phyloP scores from a whole-genome alignment of 441 rosid genomes.

The Syzygium syzygioides region DNA sequence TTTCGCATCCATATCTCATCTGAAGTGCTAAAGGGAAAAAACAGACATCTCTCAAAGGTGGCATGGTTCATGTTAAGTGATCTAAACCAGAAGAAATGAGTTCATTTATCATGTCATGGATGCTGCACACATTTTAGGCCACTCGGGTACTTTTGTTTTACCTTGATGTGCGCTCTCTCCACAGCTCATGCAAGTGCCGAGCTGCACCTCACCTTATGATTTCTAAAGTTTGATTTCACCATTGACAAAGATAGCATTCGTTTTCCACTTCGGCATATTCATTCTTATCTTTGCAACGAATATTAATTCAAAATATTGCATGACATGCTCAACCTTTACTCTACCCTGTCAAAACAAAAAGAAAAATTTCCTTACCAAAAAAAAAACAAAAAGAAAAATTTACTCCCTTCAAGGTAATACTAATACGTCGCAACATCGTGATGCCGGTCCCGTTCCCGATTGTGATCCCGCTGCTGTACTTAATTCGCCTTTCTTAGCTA shows the following conservation, averaged over 20 bases:
- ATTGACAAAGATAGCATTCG: neutral
- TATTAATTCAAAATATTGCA: neutral
- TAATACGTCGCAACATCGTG: neutral
- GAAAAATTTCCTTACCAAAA: neutral
- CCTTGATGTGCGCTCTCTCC: neutral
- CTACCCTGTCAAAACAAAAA: neutral
- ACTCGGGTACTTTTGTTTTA: neutral
- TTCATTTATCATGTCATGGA: neutral
- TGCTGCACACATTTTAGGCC: neutral
- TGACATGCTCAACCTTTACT: neutral
- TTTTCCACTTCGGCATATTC: neutral
- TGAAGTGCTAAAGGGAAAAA: neutral
- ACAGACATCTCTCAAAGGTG: neutral
- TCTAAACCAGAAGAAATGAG: neutral
- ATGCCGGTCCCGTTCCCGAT: neutral
- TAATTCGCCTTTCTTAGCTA: neutral
- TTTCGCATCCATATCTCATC: slow-evolving; percentile 12
- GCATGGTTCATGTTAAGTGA: neutral
- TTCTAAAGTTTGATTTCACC: neutral
- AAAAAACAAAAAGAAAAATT: neutral
- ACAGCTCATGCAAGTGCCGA: neutral
- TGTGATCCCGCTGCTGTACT: neutral
- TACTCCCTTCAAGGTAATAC: neutral
- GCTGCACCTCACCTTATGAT: neutral
- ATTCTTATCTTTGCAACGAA: neutral